These are phyloP conservation scores for Macrolepiota fuliginosa DNA, from an alignment of 768 basidiomycete species.

Conservation along the genomic window DNA sequence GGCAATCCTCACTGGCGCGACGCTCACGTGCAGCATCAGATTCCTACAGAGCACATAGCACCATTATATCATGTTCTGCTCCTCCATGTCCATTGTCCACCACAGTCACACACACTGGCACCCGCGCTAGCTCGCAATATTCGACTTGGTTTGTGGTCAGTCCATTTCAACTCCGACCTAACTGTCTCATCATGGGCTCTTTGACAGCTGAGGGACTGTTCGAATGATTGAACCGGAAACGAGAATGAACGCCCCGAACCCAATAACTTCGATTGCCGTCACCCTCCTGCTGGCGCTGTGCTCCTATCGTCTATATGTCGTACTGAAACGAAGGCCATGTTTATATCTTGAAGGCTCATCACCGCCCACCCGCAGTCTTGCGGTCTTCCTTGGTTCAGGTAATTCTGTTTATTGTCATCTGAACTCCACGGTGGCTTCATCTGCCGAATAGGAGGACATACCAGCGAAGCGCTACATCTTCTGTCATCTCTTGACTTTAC, in stretches of 20 bases:
- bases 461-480: conserved; percentile 78
- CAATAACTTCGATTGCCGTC: background rate
- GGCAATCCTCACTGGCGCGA: background rate
- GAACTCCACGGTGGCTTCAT: background rate
- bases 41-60: no score
- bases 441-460: conserved; percentile 78
- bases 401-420: conserved; percentile 20
- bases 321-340: conserved; percentile 21
- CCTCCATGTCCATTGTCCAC: background rate
- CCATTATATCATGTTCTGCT: no score
- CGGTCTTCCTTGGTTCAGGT: conserved; percentile 95
- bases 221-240: background rate
- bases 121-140: background rate
- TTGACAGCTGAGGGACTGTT: background rate
- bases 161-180: background rate
- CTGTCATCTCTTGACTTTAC: conserved; percentile 69
- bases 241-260: background rate
- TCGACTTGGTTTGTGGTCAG: background rate
- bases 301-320: conserved; percentile 29
- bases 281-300: conserved; percentile 13
- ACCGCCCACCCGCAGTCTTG: conserved; percentile 43
- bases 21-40: background rate
- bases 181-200: background rate
- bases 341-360: conserved; percentile 1
- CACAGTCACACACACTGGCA: background rate